These are phyloP conservation scores for Leishmania gerbilli DNA, from an alignment of 208 protist genomes.

Conservation along the genomic window DNA sequence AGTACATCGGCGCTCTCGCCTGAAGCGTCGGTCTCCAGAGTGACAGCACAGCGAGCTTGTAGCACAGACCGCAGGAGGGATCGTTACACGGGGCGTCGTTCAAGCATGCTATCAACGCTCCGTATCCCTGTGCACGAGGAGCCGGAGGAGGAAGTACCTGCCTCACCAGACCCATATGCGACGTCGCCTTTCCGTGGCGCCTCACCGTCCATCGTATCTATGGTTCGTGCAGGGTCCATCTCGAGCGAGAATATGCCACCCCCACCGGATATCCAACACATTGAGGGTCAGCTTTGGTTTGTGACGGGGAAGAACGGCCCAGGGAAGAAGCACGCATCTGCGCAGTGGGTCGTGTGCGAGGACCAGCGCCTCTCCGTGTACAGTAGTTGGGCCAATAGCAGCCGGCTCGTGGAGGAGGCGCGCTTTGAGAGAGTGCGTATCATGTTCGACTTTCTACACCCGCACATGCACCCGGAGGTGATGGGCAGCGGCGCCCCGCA, in stretches of 20 bases:
- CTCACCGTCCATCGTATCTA: constrained; percentile 15
- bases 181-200: constrained; percentile 5
- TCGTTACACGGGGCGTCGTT: neutral
- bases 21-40: neutral
- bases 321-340: constrained; percentile 8
- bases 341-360: constrained; percentile 62
- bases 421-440: constrained; percentile 51
- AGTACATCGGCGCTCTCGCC: neutral
- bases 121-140: constrained; percentile 25
- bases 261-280: constrained; percentile 24
- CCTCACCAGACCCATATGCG: neutral
- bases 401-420: constrained; percentile 41
- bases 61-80: neutral
- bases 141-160: neutral
- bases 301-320: constrained; percentile 39
- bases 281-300: constrained; percentile 64
- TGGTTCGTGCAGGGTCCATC: constrained; percentile 9
- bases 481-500: neutral
- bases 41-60: neutral
- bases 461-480: constrained; percentile 32
- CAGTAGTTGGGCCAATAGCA: constrained; percentile 36
- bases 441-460: constrained; percentile 52
- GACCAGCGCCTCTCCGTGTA: constrained; percentile 46
- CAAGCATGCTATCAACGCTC: constrained; percentile 21
- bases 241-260: constrained; percentile 14